These are phyloP conservation scores for Leccinum longicurvipes DNA, from an alignment of 768 basidiomycete species.

Conservation along the genomic window DNA sequence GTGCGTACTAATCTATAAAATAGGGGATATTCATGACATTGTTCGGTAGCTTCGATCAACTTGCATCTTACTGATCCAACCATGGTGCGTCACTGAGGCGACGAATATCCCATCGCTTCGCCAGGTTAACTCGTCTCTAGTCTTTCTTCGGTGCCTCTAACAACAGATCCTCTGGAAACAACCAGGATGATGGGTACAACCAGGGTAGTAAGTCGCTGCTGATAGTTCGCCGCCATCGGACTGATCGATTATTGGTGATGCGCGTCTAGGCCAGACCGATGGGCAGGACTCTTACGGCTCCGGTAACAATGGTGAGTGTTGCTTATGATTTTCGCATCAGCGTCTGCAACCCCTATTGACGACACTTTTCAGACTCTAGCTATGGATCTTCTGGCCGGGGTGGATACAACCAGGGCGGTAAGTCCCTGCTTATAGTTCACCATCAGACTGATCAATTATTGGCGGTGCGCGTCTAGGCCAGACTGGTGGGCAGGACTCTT, in stretches of 20 bases:
- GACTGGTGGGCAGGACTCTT: constrained; percentile 47
- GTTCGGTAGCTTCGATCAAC: constrained; percentile 9
- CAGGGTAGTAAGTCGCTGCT: constrained; percentile 4
- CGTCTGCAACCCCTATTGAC: not conserved
- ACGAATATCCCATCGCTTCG: no score
- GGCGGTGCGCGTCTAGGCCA: constrained; percentile 19
- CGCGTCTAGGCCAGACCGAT: not conserved
- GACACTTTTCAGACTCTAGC: not conserved
- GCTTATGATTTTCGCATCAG: not conserved
- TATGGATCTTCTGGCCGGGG: not conserved
- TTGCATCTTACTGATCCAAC: constrained; percentile 4
- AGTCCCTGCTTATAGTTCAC: not conserved
- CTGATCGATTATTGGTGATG: not conserved
- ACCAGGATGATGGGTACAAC: not conserved
- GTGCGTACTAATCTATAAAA: constrained; percentile 23
- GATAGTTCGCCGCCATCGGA: not conserved
- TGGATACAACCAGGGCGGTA: not conserved
- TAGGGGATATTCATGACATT: constrained; percentile 2
- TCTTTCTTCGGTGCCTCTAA: constrained; percentile 62
- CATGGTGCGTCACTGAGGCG: constrained; percentile 26
- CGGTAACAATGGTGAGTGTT: not conserved
- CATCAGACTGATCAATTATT: constrained; percentile 5
- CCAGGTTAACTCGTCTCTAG: constrained; percentile 33
- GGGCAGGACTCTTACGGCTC: not conserved
- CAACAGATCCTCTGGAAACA: not conserved